Evolutionary conservation across 371 early-diverging fungal genomes (phyloP).

Genomic region (Rhizopus stolonifer): DNA sequence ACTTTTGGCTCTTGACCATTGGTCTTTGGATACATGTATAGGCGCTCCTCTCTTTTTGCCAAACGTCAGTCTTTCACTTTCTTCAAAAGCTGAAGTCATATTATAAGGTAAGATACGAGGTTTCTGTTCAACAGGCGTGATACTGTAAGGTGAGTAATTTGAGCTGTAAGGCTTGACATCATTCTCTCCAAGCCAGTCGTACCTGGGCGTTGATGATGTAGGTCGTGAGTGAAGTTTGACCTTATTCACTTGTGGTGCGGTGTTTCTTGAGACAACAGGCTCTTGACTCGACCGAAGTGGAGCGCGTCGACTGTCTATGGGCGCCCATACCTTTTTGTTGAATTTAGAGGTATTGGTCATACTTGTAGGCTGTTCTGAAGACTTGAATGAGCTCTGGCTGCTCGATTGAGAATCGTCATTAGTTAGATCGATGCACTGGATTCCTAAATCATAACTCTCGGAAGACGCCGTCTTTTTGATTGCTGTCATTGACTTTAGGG

Average conservation of each 20-base stretch:
- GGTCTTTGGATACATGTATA: too few species aligned
- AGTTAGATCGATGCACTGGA: neutral
- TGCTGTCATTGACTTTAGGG: too few species aligned
- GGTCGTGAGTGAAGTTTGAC: neutral
- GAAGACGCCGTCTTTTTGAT: too few species aligned
- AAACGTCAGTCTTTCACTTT: too few species aligned
- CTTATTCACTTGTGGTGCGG: neutral
- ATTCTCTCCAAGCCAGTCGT: slow-evolving; percentile 13
- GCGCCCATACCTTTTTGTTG: slow-evolving; percentile 15
- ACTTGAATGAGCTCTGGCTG: slow-evolving; percentile 3
- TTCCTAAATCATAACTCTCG: too few species aligned
- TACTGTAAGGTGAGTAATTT: neutral
- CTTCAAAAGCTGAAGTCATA: neutral
- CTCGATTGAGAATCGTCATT: neutral
- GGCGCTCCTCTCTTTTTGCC: too few species aligned
- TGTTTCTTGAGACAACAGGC: neutral
- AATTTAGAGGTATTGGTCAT: slow-evolving; percentile 19
- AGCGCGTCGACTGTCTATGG: slow-evolving; percentile 1
- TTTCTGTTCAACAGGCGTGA: neutral
- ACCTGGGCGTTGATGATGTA: slow-evolving; percentile 1
- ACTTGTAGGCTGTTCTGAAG: neutral
- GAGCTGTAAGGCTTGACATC: slow-evolving; percentile 26
- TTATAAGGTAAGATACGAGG: neutral
- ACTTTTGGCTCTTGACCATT: too few species aligned
- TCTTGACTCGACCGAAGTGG: slow-evolving; percentile 19